These are phyloP conservation scores for Prunus mongolica DNA, from an alignment of 306 rosid genomes.

Conservation along the genomic window DNA sequence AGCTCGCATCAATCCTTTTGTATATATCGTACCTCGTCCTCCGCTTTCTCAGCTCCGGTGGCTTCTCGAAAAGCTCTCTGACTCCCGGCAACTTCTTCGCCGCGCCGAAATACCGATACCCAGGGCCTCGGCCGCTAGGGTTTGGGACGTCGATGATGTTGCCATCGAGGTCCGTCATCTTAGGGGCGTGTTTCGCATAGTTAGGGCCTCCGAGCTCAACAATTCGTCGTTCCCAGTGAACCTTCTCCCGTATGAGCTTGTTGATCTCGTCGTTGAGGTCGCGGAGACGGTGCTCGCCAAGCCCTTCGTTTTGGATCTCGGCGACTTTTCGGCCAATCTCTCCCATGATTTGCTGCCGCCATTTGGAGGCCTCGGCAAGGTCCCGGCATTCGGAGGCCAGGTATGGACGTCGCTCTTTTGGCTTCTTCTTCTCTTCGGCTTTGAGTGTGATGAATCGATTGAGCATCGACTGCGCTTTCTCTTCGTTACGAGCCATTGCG, in stretches of 20 bases:
- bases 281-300: slow-evolving; percentile 92
- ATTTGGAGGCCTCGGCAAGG: slow-evolving; percentile 60
- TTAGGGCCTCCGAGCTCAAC: slow-evolving; percentile 86
- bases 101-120: slow-evolving; percentile 86
- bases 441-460: slow-evolving; percentile 78
- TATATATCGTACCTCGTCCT: slow-evolving; percentile 85
- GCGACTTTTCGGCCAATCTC: slow-evolving; percentile 92
- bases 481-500: slow-evolving; percentile 75
- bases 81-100: slow-evolving; percentile 90
- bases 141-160: slow-evolving; percentile 92
- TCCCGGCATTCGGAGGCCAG: slow-evolving; percentile 72
- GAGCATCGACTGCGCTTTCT: slow-evolving; percentile 72
- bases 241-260: slow-evolving; percentile 74
- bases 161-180: slow-evolving; percentile 92
- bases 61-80: slow-evolving; percentile 79
- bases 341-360: slow-evolving; percentile 93
- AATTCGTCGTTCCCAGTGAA: slow-evolving; percentile 86
- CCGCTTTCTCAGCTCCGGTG: slow-evolving; percentile 76
- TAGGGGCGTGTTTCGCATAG: slow-evolving; percentile 56
- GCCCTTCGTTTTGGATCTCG: slow-evolving; percentile 95
- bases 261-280: slow-evolving; percentile 96
- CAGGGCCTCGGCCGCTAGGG: slow-evolving; percentile 92
- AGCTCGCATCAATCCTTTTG: slow-evolving; percentile 77
- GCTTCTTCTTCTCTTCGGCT: slow-evolving; percentile 95
- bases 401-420: slow-evolving; percentile 69